Evolutionary conservation across 2,329 filamentous ascomycete species (phyloP).

Genomic region (Emmonsiellopsis sp.): DNA sequence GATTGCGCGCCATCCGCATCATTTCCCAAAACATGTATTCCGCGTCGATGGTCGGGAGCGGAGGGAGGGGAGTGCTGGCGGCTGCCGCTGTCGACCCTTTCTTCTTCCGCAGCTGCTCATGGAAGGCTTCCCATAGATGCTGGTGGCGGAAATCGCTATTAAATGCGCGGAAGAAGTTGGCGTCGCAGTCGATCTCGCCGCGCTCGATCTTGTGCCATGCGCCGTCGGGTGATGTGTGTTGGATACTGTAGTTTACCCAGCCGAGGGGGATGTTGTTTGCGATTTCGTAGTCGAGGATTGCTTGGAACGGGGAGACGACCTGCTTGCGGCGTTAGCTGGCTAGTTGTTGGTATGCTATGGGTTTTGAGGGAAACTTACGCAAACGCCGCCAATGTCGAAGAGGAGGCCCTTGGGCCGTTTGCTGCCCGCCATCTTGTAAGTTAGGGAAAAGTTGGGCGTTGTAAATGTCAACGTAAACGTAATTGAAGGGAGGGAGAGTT

Average conservation of each 20-base stretch:
- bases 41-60: constrained; percentile 63
- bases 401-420: constrained; percentile 62
- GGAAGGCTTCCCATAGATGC: constrained; percentile 57
- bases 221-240: constrained; percentile 64
- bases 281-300: constrained; percentile 83
- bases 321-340: constrained; percentile 25
- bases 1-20: constrained; percentile 62
- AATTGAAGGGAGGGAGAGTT: not conserved
- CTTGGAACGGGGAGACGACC: constrained; percentile 87
- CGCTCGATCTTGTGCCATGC: constrained; percentile 84
- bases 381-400: constrained; percentile 95
- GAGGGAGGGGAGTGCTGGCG: constrained; percentile 37
- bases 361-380: constrained; percentile 53
- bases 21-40: constrained; percentile 80
- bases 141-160: constrained; percentile 60
- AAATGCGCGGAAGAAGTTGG: constrained; percentile 67
- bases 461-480: not conserved
- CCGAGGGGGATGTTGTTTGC: constrained; percentile 67
- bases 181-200: constrained; percentile 67
- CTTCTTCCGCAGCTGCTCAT: constrained; percentile 24
- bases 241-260: constrained; percentile 88
- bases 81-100: constrained; percentile 9
- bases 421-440: constrained; percentile 27
- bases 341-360: not conserved
- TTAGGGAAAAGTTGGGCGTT: not conserved